Base-by-base conservation (phyloP, 2,329 filamentous ascomycete species). In the Beauveria caledonica region DNA sequence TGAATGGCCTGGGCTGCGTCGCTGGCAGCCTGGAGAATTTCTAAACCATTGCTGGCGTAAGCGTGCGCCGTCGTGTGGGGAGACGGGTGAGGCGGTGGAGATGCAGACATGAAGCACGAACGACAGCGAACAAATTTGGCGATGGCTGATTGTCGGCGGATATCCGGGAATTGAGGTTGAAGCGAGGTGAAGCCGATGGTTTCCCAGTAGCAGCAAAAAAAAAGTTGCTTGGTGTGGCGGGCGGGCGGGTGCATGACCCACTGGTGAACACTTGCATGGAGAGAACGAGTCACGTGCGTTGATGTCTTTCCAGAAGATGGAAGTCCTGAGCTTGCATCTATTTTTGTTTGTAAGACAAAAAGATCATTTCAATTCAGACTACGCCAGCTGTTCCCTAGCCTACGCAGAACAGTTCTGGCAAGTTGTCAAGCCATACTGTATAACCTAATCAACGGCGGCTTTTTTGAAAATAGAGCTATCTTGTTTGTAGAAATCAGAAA, bases 21-120 rank as follows among this genome's bases (percentile, higher is more conserved):
- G 62, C 74, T 77, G 48, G 76, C 76, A 21, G 76, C 76, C 63
- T 78, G 76, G 39, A 78, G 71, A 58, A 77, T 77, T 64, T 77
- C 74, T 51, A 78, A 71, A 39, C 76, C 75, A 66, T 78, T 78
- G 67, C 73, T 77, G 55, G 76, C 76, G 64, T 77, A 78, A 61
- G 70, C 73, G 68, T 77, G 76, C 50, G 73, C 75, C 39, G 69
- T 69, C 57, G 72, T 66, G 62, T 69, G 67, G 51, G 65, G 51
- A 45, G 66, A 63, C 42, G 67, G 62, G 54, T 66, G 52, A 42
- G 62, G 46, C 62, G 63, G 65, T 63, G 68, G 64, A 66, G 67
- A 69, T 59, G 62, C 63, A 44, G 67, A 67, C 68, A 69, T 68
- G 62, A 55, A 60, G 52, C 46, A 46, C 9, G 49, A 59, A 39